Percentiles rank a stretch among this genome's conserved stretches.
phyloP scores from a whole-genome alignment of 1,284 basidiomycete species.

The Thecaphora thlaspeos region DNA sequence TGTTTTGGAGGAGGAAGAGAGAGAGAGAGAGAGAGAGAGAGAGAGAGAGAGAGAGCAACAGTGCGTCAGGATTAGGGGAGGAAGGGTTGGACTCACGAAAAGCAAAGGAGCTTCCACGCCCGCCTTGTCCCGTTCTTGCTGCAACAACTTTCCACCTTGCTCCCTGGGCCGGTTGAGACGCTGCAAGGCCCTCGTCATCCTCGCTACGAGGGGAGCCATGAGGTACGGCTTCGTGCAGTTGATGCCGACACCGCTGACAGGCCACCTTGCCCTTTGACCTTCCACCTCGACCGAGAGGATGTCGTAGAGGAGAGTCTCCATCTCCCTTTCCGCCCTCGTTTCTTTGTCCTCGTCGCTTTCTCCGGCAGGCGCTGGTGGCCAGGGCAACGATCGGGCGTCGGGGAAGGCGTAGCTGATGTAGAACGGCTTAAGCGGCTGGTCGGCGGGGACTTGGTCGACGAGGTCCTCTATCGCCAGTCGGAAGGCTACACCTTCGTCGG shows the following conservation, averaged over 20 bases:
- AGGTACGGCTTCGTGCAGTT: conserved; percentile 51
- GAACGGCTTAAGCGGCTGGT: conserved; percentile 21
- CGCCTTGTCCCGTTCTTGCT: conserved; percentile 2
- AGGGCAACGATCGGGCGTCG: conserved; percentile 30
- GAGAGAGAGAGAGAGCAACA: background rate
- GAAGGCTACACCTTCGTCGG: conserved; percentile 47
- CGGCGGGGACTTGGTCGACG: background rate
- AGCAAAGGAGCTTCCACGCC: conserved; percentile 33
- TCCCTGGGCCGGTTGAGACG: conserved; percentile 12
- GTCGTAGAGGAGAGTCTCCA: conserved; percentile 13
- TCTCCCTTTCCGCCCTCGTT: conserved; percentile 12
- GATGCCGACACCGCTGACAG: conserved; percentile 42
- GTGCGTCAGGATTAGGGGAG: background rate
- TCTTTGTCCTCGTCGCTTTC: background rate
- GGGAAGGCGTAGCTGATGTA: conserved; percentile 43
- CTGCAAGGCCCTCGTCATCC: conserved; percentile 24
- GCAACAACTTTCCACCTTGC: conserved; percentile 16
- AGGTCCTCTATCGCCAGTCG: conserved; percentile 29
- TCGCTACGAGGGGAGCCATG: conserved; percentile 23
- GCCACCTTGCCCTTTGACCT: conserved; percentile 23
- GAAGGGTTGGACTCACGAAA: conserved; percentile 16
- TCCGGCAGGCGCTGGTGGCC: conserved; percentile 10
- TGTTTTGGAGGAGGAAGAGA: no score
- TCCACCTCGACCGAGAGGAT: conserved; percentile 8
- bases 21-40: background rate